Conservation (phyloP, 2,329 filamentous ascomycete species). For the Phialocephala subalpina region DNA sequence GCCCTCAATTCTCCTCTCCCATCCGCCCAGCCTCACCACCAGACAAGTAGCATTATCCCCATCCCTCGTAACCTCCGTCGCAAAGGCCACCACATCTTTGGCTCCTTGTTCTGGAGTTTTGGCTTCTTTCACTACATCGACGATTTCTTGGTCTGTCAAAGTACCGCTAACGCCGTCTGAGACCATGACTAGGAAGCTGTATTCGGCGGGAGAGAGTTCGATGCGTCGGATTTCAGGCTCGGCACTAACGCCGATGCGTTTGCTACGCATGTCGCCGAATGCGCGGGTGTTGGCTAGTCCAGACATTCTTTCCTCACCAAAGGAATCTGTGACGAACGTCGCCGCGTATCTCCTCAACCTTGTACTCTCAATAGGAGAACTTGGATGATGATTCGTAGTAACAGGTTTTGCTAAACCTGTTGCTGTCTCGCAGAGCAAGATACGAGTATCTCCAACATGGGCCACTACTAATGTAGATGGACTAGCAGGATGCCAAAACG, state of each 20-base stretch:
- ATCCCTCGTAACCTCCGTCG: constrained; percentile 74
- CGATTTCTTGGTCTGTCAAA: constrained; percentile 91
- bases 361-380: constrained; percentile 82
- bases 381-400: constrained; percentile 92
- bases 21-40: constrained; percentile 72
- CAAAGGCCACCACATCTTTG: constrained; percentile 81
- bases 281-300: constrained; percentile 93
- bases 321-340: constrained; percentile 92
- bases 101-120: constrained; percentile 88
- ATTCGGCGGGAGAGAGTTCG: constrained; percentile 84
- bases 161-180: constrained; percentile 90
- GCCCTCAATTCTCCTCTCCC: constrained; percentile 80
- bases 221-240: constrained; percentile 87
- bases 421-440: constrained; percentile 86
- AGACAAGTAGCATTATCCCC: constrained; percentile 76
- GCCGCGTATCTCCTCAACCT: constrained; percentile 86
- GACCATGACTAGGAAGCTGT: constrained; percentile 87
- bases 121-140: constrained; percentile 94
- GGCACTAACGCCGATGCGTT: constrained; percentile 91
- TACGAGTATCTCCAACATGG: constrained; percentile 92
- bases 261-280: constrained; percentile 91
- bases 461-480: constrained; percentile 85
- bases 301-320: constrained; percentile 94
- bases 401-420: constrained; percentile 82
- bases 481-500: constrained; percentile 93